A percentile compares a stretch with the other conserved stretches of the same genome.
These are phyloP conservation scores for Cardamine resedifolia DNA, from an alignment of 345 rosid genomes.

Conservation along the genomic window DNA sequence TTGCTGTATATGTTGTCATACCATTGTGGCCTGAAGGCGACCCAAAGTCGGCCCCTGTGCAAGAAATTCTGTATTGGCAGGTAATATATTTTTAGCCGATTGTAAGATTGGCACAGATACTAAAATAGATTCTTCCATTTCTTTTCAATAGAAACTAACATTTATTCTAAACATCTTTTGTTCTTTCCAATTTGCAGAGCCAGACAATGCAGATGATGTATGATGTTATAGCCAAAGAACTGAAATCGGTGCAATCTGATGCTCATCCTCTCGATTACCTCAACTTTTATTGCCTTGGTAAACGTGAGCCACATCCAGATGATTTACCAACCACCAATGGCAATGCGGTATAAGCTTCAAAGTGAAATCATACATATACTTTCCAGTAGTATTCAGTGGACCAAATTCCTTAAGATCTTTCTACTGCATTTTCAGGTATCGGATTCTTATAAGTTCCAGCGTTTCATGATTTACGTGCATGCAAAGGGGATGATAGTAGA, in stretches of 20 bases:
- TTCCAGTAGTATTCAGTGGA: not conserved
- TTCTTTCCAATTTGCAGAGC: slow-evolving; percentile 47
- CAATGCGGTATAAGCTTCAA: slow-evolving; percentile 46
- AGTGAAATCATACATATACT: not conserved
- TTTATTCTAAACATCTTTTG: slow-evolving; percentile 8
- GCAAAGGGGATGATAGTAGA: slow-evolving; percentile 95
- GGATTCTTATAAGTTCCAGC: slow-evolving; percentile 43
- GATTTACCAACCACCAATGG: slow-evolving; percentile 34
- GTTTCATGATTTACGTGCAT: slow-evolving; percentile 93
- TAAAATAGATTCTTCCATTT: not conserved
- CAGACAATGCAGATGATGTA: slow-evolving; percentile 98
- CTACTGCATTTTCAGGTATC: slow-evolving; percentile 45
- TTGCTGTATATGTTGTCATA: slow-evolving; percentile 78
- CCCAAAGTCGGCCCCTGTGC: slow-evolving; percentile 70
- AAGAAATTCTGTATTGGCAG: slow-evolving; percentile 99
- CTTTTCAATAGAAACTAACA: slow-evolving; percentile 11
- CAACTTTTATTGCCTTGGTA: slow-evolving; percentile 92
- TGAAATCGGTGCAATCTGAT: slow-evolving; percentile 49
- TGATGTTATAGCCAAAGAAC: slow-evolving; percentile 51
- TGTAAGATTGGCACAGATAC: not conserved
- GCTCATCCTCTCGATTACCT: slow-evolving; percentile 85
- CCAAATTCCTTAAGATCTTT: not conserved
- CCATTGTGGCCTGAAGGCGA: slow-evolving; percentile 99
- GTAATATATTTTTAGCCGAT: slow-evolving; percentile 40
- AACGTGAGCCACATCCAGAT: slow-evolving; percentile 50